Percentiles rank a stretch among this genome's conserved stretches.
Evolutionary conservation across 805 yeast species (phyloP).

Genomic region (Hyphopichia homilentoma): DNA sequence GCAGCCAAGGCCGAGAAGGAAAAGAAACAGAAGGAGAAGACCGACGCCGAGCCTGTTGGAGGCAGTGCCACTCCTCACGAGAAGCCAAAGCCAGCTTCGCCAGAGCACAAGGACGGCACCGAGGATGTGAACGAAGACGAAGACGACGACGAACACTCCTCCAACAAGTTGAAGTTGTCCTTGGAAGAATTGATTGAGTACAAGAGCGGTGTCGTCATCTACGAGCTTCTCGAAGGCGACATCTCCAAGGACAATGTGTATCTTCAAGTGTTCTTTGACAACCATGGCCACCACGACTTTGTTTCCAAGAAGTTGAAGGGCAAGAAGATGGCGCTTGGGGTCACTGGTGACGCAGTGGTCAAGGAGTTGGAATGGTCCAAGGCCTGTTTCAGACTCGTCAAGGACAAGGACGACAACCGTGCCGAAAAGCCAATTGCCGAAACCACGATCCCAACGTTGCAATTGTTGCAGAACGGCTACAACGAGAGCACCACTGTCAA

Average conservation of each 20-base stretch:
- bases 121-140: conserved; percentile 29
- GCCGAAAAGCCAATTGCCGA: conserved; percentile 59
- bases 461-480: conserved; percentile 63
- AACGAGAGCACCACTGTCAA: conserved; percentile 54
- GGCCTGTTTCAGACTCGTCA: conserved; percentile 57
- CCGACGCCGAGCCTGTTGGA: conserved; percentile 13
- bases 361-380: conserved; percentile 76
- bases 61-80: conserved; percentile 7
- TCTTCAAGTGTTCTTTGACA: conserved; percentile 76
- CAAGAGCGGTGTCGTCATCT: conserved; percentile 74
- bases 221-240: conserved; percentile 58
- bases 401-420: conserved; percentile 51
- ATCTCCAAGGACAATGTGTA: conserved; percentile 54
- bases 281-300: conserved; percentile 61
- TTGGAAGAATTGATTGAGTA: conserved; percentile 55
- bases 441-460: conserved; percentile 60
- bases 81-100: neutral
- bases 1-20: conserved; percentile 31
- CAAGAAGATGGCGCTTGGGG: conserved; percentile 27
- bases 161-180: conserved; percentile 44
- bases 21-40: conserved; percentile 26
- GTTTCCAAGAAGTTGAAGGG: conserved; percentile 53
- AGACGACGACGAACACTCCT: conserved; percentile 27
- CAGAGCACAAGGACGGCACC: conserved; percentile 10
- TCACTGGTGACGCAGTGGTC: conserved; percentile 69